Evolutionary conservation across 2,329 filamentous ascomycete genomes (phyloP).

Genomic region (Fusarium sp.): DNA sequence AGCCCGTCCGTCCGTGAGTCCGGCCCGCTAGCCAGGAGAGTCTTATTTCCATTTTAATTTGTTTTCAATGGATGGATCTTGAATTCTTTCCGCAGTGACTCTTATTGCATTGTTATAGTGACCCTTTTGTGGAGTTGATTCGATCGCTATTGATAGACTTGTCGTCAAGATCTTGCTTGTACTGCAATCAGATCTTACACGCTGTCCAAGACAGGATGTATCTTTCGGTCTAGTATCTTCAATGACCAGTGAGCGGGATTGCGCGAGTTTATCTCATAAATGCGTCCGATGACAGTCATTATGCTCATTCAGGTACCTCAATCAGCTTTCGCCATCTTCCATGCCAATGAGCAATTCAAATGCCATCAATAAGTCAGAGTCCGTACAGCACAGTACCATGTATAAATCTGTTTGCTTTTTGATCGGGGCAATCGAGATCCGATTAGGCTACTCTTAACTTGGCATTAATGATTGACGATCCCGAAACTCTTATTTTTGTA

Average conservation of each 20-base stretch:
- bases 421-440: constrained; percentile 41
- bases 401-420: not conserved
- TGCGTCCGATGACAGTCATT: not conserved
- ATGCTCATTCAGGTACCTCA: not conserved
- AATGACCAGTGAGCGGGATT: not conserved
- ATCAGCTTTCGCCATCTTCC: not conserved
- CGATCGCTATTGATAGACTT: not conserved
- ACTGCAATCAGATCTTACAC: constrained; percentile 1
- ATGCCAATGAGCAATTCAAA: not conserved
- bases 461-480: not conserved
- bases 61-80: not conserved
- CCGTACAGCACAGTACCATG: not conserved
- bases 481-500: constrained; percentile 9
- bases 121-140: constrained; percentile 9
- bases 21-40: constrained; percentile 11
- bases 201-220: not conserved
- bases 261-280: not conserved
- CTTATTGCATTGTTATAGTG: not conserved
- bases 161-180: not conserved
- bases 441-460: constrained; percentile 25
- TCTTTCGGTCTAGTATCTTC: not conserved
- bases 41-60: not conserved
- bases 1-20: constrained; percentile 36
- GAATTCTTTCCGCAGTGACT: not conserved
- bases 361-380: not conserved